Base-by-base conservation (phyloP, 2,329 filamentous ascomycete genomes). In the Cladosporium sp. region DNA sequence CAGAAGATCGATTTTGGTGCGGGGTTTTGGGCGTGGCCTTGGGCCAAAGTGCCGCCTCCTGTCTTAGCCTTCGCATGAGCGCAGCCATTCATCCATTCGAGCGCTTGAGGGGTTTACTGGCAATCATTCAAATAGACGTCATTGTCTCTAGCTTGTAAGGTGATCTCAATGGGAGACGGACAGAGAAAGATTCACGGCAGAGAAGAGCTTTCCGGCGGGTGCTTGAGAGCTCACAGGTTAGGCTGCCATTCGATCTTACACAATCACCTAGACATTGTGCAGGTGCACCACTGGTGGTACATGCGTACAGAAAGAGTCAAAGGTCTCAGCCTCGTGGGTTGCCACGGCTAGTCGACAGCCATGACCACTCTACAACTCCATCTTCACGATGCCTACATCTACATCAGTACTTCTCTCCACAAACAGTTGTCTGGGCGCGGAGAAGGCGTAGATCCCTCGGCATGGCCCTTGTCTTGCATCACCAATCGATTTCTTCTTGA, bases 401-500 rank as follows among this genome's bases (percentile, higher is more conserved):
- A 36, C 34, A 59, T 38, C 8, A 21, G 36, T 55, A 57, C 49
- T 28, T 57, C 51, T 64, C 61, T 57, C 51, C 61, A 32, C 61
- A 64, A 57, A 64, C 51, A n/a, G 12, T 64, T 52, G 49, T 63
- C 60, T 63, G 61, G 61, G 51, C 51, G 61, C 61, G 61, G 61
- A 64, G 61, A 64, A 57, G 38, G 11, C 34, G 51, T 57, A 64
- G 61, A 64, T 64, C 57, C 60, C 61, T 57, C 61, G 51, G 61
- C 34, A 32, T 24, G 41, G n/a, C 10, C 41, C 41, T 21, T 47
- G 24, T 47, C 18, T 12, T 11, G 34, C 51, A 52, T 62, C 59
- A 62, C 44, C 44, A 64, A 64, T 64, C 61, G 34, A 64, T 14
- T 26, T 55, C 52, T 55, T 55, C 52, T 55, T 55, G 52, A 32